Conservation (phyloP, 2,329 filamentous ascomycete species). For the Arthroderma sp. region DNA sequence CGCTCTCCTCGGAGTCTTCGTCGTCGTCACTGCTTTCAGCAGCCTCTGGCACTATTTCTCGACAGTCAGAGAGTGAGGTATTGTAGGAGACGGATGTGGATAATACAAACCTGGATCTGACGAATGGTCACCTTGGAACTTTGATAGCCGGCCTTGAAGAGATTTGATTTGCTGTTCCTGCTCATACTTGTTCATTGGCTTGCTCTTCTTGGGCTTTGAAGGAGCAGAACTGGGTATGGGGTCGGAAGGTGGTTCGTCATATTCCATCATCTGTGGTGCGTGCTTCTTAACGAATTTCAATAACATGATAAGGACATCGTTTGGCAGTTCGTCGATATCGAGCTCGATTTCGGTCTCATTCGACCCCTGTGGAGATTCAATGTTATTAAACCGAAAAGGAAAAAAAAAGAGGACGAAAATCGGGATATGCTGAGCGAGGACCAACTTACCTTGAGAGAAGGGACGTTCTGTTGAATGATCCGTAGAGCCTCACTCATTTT, state of each 20-base stretch:
- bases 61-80: no score
- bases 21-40: conserved; percentile 35
- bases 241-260: conserved; percentile 24
- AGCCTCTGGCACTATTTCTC: conserved; percentile 15
- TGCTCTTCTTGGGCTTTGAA: conserved; percentile 37
- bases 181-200: conserved; percentile 39
- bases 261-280: conserved; percentile 29
- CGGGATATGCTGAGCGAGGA: background rate
- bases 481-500: conserved; percentile 69
- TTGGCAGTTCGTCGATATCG: conserved; percentile 37
- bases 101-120: conserved; percentile 29
- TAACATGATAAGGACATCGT: conserved; percentile 32
- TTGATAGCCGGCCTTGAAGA: conserved; percentile 33
- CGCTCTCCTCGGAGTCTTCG: conserved; percentile 37
- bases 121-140: conserved; percentile 32
- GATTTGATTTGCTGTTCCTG: conserved; percentile 38
- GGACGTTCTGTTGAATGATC: conserved; percentile 75
- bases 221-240: conserved; percentile 22
- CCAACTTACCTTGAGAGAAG: conserved; percentile 49
- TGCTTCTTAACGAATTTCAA: conserved; percentile 37
- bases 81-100: no score
- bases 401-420: conserved; percentile 2
- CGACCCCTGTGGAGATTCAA: conserved; percentile 20
- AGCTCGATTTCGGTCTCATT: conserved; percentile 36
- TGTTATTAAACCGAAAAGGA: conserved; percentile 5